These are phyloP conservation scores for Plasmopara viticola DNA, from an alignment of 352 stramenopile genomes.

Conservation along the genomic window DNA sequence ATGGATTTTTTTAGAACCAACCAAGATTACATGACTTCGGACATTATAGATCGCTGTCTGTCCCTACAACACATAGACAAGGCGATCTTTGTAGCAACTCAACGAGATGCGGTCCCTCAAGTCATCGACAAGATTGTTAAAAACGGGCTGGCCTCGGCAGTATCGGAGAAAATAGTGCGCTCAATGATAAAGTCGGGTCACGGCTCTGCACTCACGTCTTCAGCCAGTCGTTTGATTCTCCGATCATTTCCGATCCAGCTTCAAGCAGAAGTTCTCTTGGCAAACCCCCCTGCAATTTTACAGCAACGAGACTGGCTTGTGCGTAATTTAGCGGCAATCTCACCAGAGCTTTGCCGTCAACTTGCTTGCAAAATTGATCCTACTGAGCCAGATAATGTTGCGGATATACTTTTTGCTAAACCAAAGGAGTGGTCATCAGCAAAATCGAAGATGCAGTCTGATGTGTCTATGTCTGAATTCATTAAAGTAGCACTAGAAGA, in stretches of 20 bases:
- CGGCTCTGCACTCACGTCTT: constrained; percentile 31
- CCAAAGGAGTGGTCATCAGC: constrained; percentile 4
- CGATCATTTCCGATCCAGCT: constrained; percentile 39
- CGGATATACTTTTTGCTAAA: not conserved
- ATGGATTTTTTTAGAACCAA: constrained; percentile 49
- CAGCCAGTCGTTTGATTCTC: constrained; percentile 43
- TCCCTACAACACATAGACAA: constrained; percentile 59
- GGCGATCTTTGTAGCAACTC: constrained; percentile 48
- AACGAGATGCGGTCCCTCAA: constrained; percentile 37
- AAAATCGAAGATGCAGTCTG: constrained; percentile 14
- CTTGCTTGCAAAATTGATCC: constrained; percentile 49
- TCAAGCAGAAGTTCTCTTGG: constrained; percentile 54
- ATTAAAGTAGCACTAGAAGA: constrained; percentile 40
- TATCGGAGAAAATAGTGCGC: constrained; percentile 31
- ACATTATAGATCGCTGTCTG: constrained; percentile 66
- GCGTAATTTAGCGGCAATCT: constrained; percentile 40
- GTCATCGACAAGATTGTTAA: constrained; percentile 51
- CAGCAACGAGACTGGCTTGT: constrained; percentile 70
- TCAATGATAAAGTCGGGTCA: constrained; percentile 38
- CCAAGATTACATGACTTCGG: constrained; percentile 48
- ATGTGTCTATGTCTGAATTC: constrained; percentile 45
- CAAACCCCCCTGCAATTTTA: constrained; percentile 37
- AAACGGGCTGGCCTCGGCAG: constrained; percentile 35
- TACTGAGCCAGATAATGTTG: constrained; percentile 3
- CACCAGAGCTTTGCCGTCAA: constrained; percentile 25